Evolutionary conservation across 768 basidiomycete species (phyloP).

Genomic region (Lactarius vividus): DNA sequence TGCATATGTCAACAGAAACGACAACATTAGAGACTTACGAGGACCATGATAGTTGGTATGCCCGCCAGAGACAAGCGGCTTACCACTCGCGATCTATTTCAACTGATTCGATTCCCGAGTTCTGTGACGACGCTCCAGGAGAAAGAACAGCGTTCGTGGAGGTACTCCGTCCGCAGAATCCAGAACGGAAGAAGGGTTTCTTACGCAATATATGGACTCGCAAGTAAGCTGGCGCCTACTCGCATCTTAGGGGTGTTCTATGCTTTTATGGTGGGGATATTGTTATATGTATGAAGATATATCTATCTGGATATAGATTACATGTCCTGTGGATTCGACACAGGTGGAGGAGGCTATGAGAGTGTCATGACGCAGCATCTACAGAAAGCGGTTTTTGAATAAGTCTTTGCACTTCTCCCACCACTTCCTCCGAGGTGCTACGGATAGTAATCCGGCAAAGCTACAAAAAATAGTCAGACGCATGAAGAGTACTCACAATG

Average conservation of each 20-base stretch:
- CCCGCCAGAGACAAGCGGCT: slow-evolving; percentile 28
- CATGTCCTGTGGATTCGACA: slow-evolving; percentile 1
- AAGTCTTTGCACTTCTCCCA: slow-evolving; percentile 60
- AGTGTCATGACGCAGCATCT: slow-evolving; percentile 29
- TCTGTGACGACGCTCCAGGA: background rate
- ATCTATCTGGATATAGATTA: slow-evolving; percentile 20
- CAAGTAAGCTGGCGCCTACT: slow-evolving; percentile 32
- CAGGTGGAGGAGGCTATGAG: background rate
- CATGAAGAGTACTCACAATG: background rate
- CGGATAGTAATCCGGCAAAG: slow-evolving; percentile 91
- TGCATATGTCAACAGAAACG: background rate
- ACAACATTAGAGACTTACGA: background rate
- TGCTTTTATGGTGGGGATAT: slow-evolving; percentile 14
- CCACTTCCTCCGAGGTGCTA: slow-evolving; percentile 92
- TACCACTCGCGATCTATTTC: slow-evolving; percentile 52
- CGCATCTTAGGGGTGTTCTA: background rate
- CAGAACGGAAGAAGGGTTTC: slow-evolving; percentile 38
- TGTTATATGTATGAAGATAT: slow-evolving; percentile 26
- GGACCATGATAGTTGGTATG: slow-evolving; percentile 9
- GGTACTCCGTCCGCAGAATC: slow-evolving; percentile 22
- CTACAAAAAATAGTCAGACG: slow-evolving; percentile 38
- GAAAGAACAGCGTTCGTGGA: background rate
- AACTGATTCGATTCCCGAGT: slow-evolving; percentile 50
- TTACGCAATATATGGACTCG: slow-evolving; percentile 42
- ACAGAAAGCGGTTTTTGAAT: slow-evolving; percentile 41